Base-by-base conservation (phyloP, 2,329 filamentous ascomycete species). In the Sordariomycetes sp. region DNA sequence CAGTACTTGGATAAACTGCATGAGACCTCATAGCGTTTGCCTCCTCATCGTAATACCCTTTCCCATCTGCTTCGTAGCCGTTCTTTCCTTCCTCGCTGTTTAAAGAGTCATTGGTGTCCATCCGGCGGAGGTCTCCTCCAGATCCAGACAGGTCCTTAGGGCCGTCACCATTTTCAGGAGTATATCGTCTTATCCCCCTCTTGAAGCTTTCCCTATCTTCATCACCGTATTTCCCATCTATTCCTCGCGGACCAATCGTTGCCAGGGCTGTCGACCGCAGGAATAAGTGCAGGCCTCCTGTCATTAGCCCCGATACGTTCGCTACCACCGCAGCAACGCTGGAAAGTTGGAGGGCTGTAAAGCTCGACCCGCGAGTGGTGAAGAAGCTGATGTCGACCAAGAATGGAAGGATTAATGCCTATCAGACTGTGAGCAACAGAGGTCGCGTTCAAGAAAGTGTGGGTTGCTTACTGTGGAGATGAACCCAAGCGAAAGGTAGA, bases 281-380 rank as follows among this genome's bases (percentile, higher is more conserved):
- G 62, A 87, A 85, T 10, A 88, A 71, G 62, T 87, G 84, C 25
- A 87, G 74, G 17, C 82, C 78, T 3, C 84, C 82, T 17, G 80
- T 84, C 65, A 84, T 75, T 17, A 88, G 69, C 2, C 85, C 85
- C 0, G 84, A 83, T 2, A 86, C 73, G 64, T 87, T 87, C 17
- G 82, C 74, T 2, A 84, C 80, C 7, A 88, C 80, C 17, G 83
- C 79, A 28, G 82, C 81, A 48, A 86, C 78, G 74, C 85, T 82
- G 2, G 81, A 75, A 3, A 84, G 69, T 59, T 67, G 77, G 52
- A 78, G 70, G 12, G 74, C 72, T 32, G 72, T 66, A 52, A 72
- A 66, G 42, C 52, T 53, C n/a, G 52, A n/a, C 15, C 52, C 52
- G 15, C 52, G 34, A 13, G 10, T 54, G n/a, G 20, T 58, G 45